A percentile compares a stretch with the other conserved stretches of the same genome.
Conservation (phyloP, 1,284 basidiomycete genomes). For the Malassezia sp. region DNA sequence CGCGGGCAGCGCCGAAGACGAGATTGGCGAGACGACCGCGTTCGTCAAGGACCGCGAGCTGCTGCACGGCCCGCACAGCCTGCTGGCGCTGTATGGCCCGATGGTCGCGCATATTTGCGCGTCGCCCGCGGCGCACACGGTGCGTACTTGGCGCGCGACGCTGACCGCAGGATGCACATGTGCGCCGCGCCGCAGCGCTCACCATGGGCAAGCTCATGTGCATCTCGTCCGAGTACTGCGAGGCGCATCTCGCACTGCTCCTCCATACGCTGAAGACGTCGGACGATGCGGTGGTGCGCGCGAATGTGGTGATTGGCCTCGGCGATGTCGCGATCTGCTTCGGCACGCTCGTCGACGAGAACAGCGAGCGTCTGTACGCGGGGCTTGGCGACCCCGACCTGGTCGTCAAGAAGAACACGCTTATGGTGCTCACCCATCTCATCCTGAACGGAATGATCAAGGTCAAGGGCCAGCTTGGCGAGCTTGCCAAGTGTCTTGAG, state of each 20-base stretch:
- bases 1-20: slow-evolving; percentile 92
- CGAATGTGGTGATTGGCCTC: slow-evolving; percentile 91
- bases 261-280: slow-evolving; percentile 89
- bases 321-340: slow-evolving; percentile 95
- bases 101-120: slow-evolving; percentile 74
- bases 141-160: no score
- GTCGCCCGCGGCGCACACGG: slow-evolving; percentile 52
- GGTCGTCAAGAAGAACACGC: slow-evolving; percentile 94
- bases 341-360: slow-evolving; percentile 90
- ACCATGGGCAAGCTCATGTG: slow-evolving; percentile 94
- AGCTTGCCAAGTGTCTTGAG: slow-evolving; percentile 98
- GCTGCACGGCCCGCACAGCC: slow-evolving; percentile 69
- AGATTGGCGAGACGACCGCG: slow-evolving; percentile 83
- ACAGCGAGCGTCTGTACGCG: slow-evolving; percentile 86
- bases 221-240: slow-evolving; percentile 85
- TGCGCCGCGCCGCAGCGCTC: slow-evolving; percentile 75
- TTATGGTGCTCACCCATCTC: slow-evolving; percentile 95
- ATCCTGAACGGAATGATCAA: slow-evolving; percentile 99
- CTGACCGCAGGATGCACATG: slow-evolving; percentile 61
- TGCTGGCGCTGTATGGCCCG: slow-evolving; percentile 75
- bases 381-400: slow-evolving; percentile 76
- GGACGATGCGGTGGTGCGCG: slow-evolving; percentile 73
- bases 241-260: slow-evolving; percentile 70
- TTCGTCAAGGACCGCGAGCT: slow-evolving; percentile 75
- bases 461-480: slow-evolving; percentile 94